These are phyloP conservation scores for Globisporangium sylvaticum DNA, from an alignment of 352 stramenopile genomes.

Conservation along the genomic window DNA sequence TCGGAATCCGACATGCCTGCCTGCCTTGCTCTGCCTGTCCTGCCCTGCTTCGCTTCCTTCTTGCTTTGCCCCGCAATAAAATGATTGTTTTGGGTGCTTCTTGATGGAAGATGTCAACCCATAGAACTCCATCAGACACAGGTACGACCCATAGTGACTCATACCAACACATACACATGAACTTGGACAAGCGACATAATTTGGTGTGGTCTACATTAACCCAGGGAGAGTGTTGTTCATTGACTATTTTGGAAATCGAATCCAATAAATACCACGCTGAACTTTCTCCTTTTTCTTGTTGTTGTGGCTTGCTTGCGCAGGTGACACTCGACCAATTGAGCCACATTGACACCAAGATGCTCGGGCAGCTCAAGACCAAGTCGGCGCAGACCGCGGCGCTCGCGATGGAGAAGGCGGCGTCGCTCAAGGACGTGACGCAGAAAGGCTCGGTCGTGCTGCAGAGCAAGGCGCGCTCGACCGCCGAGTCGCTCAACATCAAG, in stretches of 20 bases:
- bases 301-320: neutral
- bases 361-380: conserved; percentile 60
- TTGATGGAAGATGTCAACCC: conserved; percentile 4
- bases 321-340: conserved; percentile 12
- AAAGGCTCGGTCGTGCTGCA: conserved; percentile 46
- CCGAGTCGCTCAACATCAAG: conserved; percentile 53
- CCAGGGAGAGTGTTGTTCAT: too few species aligned
- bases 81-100: neutral
- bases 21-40: neutral
- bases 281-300: neutral
- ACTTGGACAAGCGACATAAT: too few species aligned
- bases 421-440: conserved; percentile 52
- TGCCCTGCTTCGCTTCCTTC: neutral
- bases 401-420: conserved; percentile 48
- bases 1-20: conserved; percentile 67
- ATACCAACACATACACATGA: too few species aligned
- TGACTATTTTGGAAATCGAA: too few species aligned
- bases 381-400: conserved; percentile 49
- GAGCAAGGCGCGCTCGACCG: conserved; percentile 43
- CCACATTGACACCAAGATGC: conserved; percentile 34
- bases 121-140: neutral
- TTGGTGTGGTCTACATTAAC: too few species aligned
- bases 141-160: too few species aligned
- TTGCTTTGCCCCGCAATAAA: neutral
- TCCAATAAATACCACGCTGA: neutral